Conservation (phyloP, 2,329 filamentous ascomycete genomes). For the Knufia fluminis region DNA sequence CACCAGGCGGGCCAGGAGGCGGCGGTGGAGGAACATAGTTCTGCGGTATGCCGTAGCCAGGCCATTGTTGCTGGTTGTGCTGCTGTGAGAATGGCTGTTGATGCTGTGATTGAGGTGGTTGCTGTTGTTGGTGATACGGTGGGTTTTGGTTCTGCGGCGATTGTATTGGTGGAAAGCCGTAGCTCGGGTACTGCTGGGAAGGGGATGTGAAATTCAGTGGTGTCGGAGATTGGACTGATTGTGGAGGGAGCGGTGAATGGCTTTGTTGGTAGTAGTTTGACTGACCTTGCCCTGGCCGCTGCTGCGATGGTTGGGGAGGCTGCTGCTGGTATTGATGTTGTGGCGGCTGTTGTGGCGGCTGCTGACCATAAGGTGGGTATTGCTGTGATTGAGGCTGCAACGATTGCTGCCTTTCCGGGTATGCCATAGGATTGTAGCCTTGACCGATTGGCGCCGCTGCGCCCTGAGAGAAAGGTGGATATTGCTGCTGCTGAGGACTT, state of each 20-base stretch:
- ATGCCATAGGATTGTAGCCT: conserved; percentile 44
- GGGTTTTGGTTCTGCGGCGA: conserved; percentile 27
- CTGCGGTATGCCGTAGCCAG: conserved; percentile 42
- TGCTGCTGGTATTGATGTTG: not conserved
- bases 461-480: conserved; percentile 26
- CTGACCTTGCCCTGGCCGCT: not conserved
- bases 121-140: conserved; percentile 35
- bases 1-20: conserved; percentile 50
- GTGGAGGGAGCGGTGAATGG: conserved; percentile 11
- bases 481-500: conserved; percentile 16
- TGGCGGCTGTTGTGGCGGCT: conserved; percentile 11
- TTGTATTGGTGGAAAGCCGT: conserved; percentile 20
- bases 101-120: conserved; percentile 29
- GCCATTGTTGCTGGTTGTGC: conserved; percentile 35
- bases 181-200: conserved; percentile 15
- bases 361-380: conserved; percentile 1
- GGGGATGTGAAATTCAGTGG: conserved; percentile 19
- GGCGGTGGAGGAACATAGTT: conserved; percentile 60
- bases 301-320: not conserved
- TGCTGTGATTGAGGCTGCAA: conserved; percentile 10
- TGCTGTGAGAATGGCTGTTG: conserved; percentile 39
- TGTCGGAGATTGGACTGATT: conserved; percentile 13
- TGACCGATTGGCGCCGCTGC: conserved; percentile 34
- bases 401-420: conserved; percentile 27
- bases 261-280: conserved; percentile 11